Evolutionary conservation across 1,284 basidiomycete genomes (phyloP).

Genomic region (Coniophora puteana): DNA sequence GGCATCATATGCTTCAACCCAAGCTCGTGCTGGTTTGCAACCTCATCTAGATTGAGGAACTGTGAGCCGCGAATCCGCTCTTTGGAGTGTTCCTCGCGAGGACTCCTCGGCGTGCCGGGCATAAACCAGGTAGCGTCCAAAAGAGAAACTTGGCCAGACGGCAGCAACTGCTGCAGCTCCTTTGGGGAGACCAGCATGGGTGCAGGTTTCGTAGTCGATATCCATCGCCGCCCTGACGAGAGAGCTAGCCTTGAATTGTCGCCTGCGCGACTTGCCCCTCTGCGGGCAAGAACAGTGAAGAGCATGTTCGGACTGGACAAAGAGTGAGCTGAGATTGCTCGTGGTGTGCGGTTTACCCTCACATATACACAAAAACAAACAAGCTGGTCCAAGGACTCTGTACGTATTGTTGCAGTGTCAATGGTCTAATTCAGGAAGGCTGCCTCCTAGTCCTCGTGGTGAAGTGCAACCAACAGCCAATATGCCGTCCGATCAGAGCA

Average conservation of each 20-base stretch:
- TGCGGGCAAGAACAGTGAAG: constrained; percentile 6
- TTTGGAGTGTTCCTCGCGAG: constrained; percentile 59
- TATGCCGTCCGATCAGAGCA: constrained; percentile 86
- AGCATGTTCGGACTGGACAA: constrained; percentile 7
- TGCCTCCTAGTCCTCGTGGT: neutral
- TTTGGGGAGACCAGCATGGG: constrained; percentile 53
- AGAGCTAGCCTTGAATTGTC: constrained; percentile 9
- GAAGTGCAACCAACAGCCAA: constrained; percentile 6
- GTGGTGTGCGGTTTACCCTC: no score
- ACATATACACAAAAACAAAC: no score
- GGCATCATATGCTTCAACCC: constrained; percentile 97
- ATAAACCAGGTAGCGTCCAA: constrained; percentile 87
- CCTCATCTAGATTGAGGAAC: constrained; percentile 83
- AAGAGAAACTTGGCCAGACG: constrained; percentile 39
- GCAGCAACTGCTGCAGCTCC: constrained; percentile 38
- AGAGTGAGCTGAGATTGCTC: no score
- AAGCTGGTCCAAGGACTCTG: no score
- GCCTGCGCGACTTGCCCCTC: constrained; percentile 3
- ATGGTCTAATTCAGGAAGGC: neutral
- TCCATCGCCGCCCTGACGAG: constrained; percentile 11
- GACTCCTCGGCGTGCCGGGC: constrained; percentile 73
- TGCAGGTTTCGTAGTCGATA: constrained; percentile 31
- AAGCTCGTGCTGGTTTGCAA: constrained; percentile 64
- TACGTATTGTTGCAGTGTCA: no score
- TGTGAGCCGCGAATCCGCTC: constrained; percentile 73